These are phyloP conservation scores for Baudoinia panamericana DNA, from an alignment of 495 filamentous ascomycete genomes.

Conservation along the genomic window DNA sequence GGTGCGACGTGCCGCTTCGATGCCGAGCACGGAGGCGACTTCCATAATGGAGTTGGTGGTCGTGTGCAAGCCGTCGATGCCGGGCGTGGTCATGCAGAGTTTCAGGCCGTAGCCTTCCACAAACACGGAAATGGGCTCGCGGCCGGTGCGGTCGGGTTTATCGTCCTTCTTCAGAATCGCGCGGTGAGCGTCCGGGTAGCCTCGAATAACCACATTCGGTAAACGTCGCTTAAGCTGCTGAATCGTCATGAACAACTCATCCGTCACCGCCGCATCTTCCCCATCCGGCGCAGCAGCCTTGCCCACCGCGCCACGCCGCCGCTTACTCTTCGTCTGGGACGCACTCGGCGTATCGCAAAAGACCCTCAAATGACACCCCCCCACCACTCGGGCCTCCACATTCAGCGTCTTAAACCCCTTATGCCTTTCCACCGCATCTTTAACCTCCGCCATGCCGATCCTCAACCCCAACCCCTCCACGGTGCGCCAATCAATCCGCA, in stretches of 20 bases:
- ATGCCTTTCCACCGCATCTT: conserved; percentile 54
- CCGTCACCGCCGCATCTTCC: conserved; percentile 20
- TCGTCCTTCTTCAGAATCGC: conserved; percentile 78
- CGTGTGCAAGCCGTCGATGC: conserved; percentile 61
- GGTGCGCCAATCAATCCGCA: conserved; percentile 64
- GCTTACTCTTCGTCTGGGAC: neutral
- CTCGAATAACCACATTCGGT: conserved; percentile 66
- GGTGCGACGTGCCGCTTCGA: conserved; percentile 79
- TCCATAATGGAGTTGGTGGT: conserved; percentile 85
- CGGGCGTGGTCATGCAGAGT: conserved; percentile 81
- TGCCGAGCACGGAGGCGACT: conserved; percentile 80
- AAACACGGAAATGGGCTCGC: conserved; percentile 40
- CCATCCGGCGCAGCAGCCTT: conserved; percentile 3
- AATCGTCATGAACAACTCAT: conserved; percentile 67
- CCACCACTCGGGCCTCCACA: conserved; percentile 36
- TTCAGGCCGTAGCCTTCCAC: conserved; percentile 91
- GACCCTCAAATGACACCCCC: conserved; percentile 40
- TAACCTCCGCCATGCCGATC: conserved; percentile 54
- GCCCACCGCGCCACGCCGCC: neutral
- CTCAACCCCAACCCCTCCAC: conserved; percentile 69
- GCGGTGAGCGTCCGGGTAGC: conserved; percentile 70
- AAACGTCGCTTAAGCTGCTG: conserved; percentile 72
- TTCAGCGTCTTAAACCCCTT: conserved; percentile 61
- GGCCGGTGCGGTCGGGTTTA: conserved; percentile 40
- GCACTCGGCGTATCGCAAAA: conserved; percentile 3